Conservation (phyloP, 805 yeast species). For the Saccharomycopsis oosterbeekiorum region DNA sequence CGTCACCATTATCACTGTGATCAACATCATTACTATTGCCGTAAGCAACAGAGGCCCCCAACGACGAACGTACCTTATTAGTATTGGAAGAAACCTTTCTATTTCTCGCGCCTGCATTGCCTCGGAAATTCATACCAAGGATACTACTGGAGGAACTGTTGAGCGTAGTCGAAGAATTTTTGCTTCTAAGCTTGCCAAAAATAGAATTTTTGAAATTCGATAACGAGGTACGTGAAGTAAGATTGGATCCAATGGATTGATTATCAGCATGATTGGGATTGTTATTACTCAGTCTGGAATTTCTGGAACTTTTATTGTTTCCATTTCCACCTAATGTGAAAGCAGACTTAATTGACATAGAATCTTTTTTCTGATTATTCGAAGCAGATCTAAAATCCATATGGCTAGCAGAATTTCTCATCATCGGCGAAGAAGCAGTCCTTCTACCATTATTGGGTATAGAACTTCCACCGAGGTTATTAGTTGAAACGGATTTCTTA, state of each 20-base stretch:
- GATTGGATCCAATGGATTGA: conserved; percentile 10
- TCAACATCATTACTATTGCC: not conserved
- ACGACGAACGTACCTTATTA: not conserved
- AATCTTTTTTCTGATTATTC: conserved; percentile 8
- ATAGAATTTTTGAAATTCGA: conserved; percentile 15
- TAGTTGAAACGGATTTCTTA: conserved; percentile 12
- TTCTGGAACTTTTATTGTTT: not conserved
- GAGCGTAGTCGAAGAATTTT: not conserved
- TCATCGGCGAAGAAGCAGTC: not conserved
- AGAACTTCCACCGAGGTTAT: conserved; percentile 5
- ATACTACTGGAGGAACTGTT: not conserved
- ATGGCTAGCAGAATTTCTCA: conserved; percentile 7
- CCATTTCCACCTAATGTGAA: not conserved
- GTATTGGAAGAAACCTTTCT: not conserved
- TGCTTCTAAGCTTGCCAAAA: conserved; percentile 10
- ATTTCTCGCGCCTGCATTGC: not conserved
- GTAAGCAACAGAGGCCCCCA: not conserved
- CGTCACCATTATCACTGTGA: conserved; percentile 7
- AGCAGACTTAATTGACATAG: conserved; percentile 10
- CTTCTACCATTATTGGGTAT: not conserved
- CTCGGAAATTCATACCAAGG: not conserved
- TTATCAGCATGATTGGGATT: conserved; percentile 1
- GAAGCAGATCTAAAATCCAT: conserved; percentile 10
- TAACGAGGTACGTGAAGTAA: conserved; percentile 17
- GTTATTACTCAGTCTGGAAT: not conserved